phyloP scores from a whole-genome alignment of 345 rosid species.

The Raphanus sativus region DNA sequence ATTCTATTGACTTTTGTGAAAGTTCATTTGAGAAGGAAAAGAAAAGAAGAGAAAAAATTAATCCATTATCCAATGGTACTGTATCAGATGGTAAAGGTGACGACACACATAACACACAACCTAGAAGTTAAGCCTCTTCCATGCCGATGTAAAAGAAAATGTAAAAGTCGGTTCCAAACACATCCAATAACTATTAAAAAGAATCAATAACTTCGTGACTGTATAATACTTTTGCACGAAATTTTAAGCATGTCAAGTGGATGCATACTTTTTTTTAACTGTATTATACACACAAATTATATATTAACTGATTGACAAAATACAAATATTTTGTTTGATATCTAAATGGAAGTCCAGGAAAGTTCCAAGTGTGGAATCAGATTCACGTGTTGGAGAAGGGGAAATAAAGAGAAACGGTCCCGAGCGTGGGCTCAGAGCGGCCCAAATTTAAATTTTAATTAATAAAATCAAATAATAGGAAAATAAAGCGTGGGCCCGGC shows the following conservation, averaged over 20 bases:
- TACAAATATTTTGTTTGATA: neutral
- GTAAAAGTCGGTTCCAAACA: neutral
- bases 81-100: conserved; percentile 21
- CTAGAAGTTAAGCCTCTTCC: neutral
- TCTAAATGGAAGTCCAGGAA: conserved; percentile 17
- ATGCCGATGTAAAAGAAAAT: neutral
- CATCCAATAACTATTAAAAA: neutral
- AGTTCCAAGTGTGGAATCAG: conserved; percentile 40
- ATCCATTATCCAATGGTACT: neutral
- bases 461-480: neutral
- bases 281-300: too few relatives aligned
- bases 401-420: conserved; percentile 35
- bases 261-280: too few relatives aligned
- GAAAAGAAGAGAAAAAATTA: neutral
- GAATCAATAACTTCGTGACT: neutral
- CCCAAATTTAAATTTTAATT: conserved; percentile 13
- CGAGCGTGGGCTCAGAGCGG: conserved; percentile 24
- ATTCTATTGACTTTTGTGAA: conserved; percentile 21
- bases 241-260: too few relatives aligned
- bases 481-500: conserved; percentile 16
- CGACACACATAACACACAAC: conserved; percentile 11
- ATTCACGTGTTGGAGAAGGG: conserved; percentile 35
- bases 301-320: too few relatives aligned
- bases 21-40: neutral
- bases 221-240: too few relatives aligned